Evolutionary conservation across 1,284 basidiomycete genomes (phyloP).

Genomic region (Vanrija humicola): DNA sequence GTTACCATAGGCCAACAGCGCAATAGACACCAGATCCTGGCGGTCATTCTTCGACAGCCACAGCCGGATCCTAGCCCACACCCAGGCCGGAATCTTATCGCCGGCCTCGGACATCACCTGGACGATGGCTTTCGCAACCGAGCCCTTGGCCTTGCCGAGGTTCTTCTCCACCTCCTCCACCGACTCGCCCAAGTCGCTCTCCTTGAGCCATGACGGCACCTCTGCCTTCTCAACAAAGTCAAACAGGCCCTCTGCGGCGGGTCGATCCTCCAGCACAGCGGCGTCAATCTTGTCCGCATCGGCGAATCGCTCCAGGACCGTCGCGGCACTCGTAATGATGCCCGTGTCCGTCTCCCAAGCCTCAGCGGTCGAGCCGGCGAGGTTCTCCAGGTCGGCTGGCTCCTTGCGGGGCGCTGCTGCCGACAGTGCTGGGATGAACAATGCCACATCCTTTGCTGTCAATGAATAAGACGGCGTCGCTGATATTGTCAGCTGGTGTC

Average conservation of each 20-base stretch:
- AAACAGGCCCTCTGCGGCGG: constrained; percentile 4
- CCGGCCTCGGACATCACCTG: constrained; percentile 66
- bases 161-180: constrained; percentile 45
- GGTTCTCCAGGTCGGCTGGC: background rate
- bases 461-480: constrained; percentile 1
- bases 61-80: constrained; percentile 66
- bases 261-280: background rate
- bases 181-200: background rate
- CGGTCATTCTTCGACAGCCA: constrained; percentile 60
- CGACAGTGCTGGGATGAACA: constrained; percentile 1
- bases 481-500: background rate
- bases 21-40: constrained; percentile 50
- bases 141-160: constrained; percentile 76
- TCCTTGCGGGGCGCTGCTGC: background rate
- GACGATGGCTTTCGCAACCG: constrained; percentile 75
- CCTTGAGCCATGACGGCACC: constrained; percentile 2
- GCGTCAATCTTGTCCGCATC: constrained; percentile 7
- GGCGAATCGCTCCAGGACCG: constrained; percentile 5
- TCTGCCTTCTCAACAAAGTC: constrained; percentile 23
- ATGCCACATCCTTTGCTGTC: background rate
- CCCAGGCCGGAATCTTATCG: constrained; percentile 62
- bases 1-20: constrained; percentile 51
- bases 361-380: constrained; percentile 1
- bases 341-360: background rate
- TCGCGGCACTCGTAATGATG: constrained; percentile 2